A percentile compares a stretch with the other conserved stretches of the same genome.
phyloP scores from a whole-genome alignment of 148 eudicot species.

The Persicaria tinctoria region DNA sequence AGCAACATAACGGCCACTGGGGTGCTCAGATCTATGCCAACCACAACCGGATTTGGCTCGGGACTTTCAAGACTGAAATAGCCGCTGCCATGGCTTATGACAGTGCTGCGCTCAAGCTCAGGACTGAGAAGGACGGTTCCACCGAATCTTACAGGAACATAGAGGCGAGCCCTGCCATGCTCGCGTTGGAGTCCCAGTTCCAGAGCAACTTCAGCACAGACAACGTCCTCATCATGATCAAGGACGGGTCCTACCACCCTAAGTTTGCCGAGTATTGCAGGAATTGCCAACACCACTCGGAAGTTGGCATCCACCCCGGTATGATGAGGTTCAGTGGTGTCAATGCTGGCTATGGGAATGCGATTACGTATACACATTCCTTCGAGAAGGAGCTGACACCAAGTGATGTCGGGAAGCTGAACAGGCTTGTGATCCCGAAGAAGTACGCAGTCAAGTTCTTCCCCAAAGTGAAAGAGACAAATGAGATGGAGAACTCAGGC shows the following conservation, averaged over 20 bases:
- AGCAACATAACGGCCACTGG: constrained; percentile 43
- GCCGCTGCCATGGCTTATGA: constrained; percentile 46
- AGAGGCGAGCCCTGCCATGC: neutral
- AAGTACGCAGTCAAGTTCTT: constrained; percentile 35
- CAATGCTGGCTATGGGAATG: neutral
- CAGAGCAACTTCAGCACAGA: constrained; percentile 21
- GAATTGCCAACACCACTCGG: neutral
- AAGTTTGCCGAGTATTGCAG: constrained; percentile 27
- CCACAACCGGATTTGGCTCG: constrained; percentile 38
- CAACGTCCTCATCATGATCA: constrained; percentile 33
- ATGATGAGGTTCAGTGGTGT: neutral
- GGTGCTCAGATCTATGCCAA: constrained; percentile 49
- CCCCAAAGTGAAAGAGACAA: neutral
- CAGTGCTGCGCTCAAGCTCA: constrained; percentile 36
- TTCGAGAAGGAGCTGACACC: constrained; percentile 45
- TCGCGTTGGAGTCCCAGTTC: constrained; percentile 22
- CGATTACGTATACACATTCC: constrained; percentile 12
- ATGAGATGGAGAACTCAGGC: neutral
- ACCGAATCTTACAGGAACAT: constrained; percentile 26
- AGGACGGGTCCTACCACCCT: constrained; percentile 35
- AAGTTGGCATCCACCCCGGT: neutral
- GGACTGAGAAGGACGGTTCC: neutral
- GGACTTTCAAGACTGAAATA: constrained; percentile 44
- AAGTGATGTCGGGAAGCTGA: constrained; percentile 48
- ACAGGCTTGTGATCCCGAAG: constrained; percentile 47